Evolutionary conservation across 768 basidiomycete genomes (phyloP).

Genomic region (Leccinellum luteum): DNA sequence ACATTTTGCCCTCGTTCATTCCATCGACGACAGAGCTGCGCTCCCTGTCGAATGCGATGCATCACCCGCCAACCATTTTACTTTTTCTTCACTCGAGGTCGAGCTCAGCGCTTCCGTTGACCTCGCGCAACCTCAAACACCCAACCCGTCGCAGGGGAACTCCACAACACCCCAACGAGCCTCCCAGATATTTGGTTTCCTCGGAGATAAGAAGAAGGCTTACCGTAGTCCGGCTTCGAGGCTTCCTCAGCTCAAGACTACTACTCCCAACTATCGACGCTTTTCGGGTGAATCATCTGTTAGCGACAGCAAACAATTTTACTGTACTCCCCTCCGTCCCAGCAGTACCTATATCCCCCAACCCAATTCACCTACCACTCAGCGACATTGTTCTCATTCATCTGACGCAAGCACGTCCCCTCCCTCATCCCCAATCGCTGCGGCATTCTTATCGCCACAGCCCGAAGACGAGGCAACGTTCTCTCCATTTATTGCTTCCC

Average conservation of each 20-base stretch:
- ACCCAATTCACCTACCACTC: constrained; percentile 9
- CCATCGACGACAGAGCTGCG: constrained; percentile 35
- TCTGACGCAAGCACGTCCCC: constrained; percentile 13
- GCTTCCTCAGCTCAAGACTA: constrained; percentile 30
- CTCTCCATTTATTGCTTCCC: neutral
- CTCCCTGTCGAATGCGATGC: constrained; percentile 47
- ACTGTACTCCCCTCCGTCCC: constrained; percentile 14
- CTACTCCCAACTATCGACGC: constrained; percentile 17
- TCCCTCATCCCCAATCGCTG: constrained; percentile 4
- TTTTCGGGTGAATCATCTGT: constrained; percentile 23
- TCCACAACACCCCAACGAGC: constrained; percentile 62
- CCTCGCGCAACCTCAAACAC: constrained; percentile 21
- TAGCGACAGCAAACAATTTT: constrained; percentile 25
- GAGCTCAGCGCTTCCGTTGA: constrained; percentile 58
- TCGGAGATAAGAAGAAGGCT: constrained; percentile 48
- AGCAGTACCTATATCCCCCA: constrained; percentile 13
- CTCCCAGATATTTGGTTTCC: constrained; percentile 72
- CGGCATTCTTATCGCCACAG: neutral
- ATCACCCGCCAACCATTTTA: constrained; percentile 33
- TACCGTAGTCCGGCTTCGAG: constrained; percentile 34
- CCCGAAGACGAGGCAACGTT: neutral
- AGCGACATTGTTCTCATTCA: constrained; percentile 12
- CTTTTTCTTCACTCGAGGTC: constrained; percentile 74
- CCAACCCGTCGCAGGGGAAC: constrained; percentile 35
- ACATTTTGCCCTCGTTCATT: constrained; percentile 40